Conservation (phyloP, 2,329 filamentous ascomycete genomes). For the Aspergillus versicolor region DNA sequence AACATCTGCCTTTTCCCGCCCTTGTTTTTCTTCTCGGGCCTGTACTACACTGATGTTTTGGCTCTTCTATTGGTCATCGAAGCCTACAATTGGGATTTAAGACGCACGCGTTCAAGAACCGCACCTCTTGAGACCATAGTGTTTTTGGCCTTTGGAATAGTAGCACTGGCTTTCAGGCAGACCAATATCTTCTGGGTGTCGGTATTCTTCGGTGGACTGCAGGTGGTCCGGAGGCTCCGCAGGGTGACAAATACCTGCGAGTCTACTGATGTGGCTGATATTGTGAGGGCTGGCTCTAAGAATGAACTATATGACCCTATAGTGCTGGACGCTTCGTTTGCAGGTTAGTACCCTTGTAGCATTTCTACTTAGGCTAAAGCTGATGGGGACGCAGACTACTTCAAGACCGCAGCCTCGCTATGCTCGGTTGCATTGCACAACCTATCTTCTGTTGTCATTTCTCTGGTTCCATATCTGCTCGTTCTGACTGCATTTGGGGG, state of each 20-base stretch:
- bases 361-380: neutral
- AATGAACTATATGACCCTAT: constrained; percentile 52
- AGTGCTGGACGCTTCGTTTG: constrained; percentile 48
- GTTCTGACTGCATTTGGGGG: constrained; percentile 66
- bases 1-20: constrained; percentile 85
- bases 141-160: constrained; percentile 59
- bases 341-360: constrained; percentile 40
- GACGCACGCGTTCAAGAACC: constrained; percentile 28
- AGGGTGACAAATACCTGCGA: constrained; percentile 26
- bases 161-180: constrained; percentile 76
- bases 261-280: constrained; percentile 27
- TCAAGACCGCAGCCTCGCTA: constrained; percentile 61
- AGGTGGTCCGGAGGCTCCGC: constrained; percentile 38
- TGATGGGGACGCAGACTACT: constrained; percentile 43
- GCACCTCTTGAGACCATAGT: constrained; percentile 26
- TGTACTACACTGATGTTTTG: constrained; percentile 93
- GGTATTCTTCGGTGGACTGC: constrained; percentile 47
- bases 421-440: constrained; percentile 54
- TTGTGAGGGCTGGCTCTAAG: constrained; percentile 33
- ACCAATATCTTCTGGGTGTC: constrained; percentile 96
- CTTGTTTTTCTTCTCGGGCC: constrained; percentile 90
- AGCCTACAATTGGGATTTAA: constrained; percentile 58
- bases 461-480: constrained; percentile 54
- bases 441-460: constrained; percentile 38
- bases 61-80: constrained; percentile 74